These are phyloP conservation scores for Populus nigra DNA, from an alignment of 345 rosid species.

Conservation along the genomic window DNA sequence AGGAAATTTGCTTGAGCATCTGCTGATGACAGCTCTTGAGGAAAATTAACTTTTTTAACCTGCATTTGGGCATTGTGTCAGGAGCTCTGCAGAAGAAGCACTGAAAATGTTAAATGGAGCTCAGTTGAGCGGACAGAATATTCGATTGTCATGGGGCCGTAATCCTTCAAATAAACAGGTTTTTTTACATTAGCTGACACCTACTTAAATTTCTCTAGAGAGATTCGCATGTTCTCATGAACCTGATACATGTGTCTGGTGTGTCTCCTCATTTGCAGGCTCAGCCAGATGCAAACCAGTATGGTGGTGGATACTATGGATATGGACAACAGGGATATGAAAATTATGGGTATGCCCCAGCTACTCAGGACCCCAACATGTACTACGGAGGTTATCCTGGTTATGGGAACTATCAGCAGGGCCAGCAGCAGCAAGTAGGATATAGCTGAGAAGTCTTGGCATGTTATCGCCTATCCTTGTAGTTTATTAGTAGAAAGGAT, in stretches of 20 bases:
- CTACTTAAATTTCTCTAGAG: not conserved
- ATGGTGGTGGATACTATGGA: conserved; percentile 63
- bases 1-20: not conserved
- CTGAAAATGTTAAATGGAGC: conserved; percentile 59
- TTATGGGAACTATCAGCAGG: conserved; percentile 67
- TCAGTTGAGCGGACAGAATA: conserved; percentile 69
- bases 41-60: not conserved
- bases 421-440: conserved; percentile 58
- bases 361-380: conserved; percentile 76
- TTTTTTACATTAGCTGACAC: not conserved
- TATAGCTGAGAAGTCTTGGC: conserved; percentile 41
- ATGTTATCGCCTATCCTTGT: not conserved
- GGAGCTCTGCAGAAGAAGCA: conserved; percentile 88
- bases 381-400: conserved; percentile 83
- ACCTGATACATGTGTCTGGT: not conserved
- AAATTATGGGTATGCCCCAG: conserved; percentile 64
- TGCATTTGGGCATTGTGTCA: conserved; percentile 28
- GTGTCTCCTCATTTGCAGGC: conserved; percentile 27
- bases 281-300: conserved; percentile 64
- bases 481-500: not conserved
- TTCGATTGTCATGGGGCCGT: conserved; percentile 96
- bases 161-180: conserved; percentile 87
- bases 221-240: not conserved
- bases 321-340: conserved; percentile 67
- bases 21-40: not conserved